Conservation (phyloP, 768 basidiomycete species). For the Amanita rimosa region DNA sequence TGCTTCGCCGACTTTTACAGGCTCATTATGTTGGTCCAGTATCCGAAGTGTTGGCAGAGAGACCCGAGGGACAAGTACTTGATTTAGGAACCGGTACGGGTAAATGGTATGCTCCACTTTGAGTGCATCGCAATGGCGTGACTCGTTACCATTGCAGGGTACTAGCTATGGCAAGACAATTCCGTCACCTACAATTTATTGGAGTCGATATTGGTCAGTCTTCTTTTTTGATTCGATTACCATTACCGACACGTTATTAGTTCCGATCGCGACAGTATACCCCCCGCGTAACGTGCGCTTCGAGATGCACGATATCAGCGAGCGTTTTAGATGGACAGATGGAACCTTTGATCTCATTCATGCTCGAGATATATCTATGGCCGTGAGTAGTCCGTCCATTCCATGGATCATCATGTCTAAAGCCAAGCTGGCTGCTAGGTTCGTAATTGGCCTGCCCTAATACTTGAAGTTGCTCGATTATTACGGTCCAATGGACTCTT, state of each 20-base stretch:
- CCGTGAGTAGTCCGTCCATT: constrained; percentile 32
- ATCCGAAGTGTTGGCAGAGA: constrained; percentile 31
- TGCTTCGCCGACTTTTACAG: constrained; percentile 41
- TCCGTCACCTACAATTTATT: constrained; percentile 52
- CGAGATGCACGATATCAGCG: constrained; percentile 54
- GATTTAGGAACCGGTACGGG: constrained; percentile 76
- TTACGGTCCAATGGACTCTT: constrained; percentile 65
- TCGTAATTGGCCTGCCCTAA: constrained; percentile 36
- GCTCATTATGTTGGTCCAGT: constrained; percentile 53
- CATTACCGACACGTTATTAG: constrained; percentile 23
- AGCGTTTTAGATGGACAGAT: constrained; percentile 35
- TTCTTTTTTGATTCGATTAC: constrained; percentile 6
- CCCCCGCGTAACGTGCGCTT: constrained; percentile 53
- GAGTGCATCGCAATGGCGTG: constrained; percentile 11
- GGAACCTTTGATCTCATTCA: constrained; percentile 60
- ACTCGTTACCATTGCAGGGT: constrained; percentile 33
- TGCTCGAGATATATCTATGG: constrained; percentile 46
- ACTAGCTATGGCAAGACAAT: constrained; percentile 60
- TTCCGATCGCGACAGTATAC: constrained; percentile 59
- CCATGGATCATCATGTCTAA: neutral
- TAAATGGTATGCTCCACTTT: constrained; percentile 39
- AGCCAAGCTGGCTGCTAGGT: constrained; percentile 27
- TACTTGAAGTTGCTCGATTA: constrained; percentile 51
- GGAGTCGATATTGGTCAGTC: constrained; percentile 68
- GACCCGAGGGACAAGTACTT: constrained; percentile 35